Conservation (phyloP, 495 filamentous ascomycete species). For the Ramalina intermedia region DNA sequence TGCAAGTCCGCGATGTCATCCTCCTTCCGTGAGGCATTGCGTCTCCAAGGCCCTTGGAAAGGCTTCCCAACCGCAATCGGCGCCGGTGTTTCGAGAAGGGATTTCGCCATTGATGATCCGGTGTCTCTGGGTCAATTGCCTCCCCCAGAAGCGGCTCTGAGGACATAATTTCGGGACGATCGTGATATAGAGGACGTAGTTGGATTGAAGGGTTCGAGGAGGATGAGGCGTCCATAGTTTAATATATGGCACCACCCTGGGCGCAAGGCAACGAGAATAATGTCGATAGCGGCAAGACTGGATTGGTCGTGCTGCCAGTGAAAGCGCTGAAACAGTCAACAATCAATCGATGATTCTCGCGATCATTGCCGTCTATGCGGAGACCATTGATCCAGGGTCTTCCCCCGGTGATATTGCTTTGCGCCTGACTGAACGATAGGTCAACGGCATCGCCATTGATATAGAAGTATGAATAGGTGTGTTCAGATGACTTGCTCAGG, state of each 20-base stretch:
- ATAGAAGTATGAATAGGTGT: not conserved
- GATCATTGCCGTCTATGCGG: too few species aligned
- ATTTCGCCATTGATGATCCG: not conserved
- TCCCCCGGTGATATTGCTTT: too few species aligned
- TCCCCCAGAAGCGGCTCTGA: not conserved
- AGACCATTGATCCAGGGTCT: too few species aligned
- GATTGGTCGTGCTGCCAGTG: too few species aligned
- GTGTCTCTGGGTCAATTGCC: not conserved
- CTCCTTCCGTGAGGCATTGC: not conserved
- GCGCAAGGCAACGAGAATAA: not conserved
- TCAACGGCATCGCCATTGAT: too few species aligned
- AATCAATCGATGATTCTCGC: too few species aligned
- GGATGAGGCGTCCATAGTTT: too few species aligned
- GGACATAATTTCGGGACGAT: not conserved
- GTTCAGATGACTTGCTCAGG: not conserved
- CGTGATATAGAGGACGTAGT: not conserved
- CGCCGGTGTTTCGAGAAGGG: not conserved
- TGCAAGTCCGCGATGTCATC: conserved; percentile 4
- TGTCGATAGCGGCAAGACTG: too few species aligned
- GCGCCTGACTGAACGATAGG: too few species aligned
- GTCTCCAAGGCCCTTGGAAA: not conserved
- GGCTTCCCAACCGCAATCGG: not conserved
- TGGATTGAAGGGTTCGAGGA: not conserved
- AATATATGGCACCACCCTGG: not conserved
- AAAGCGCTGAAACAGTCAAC: too few species aligned